Conservation (phyloP, 768 basidiomycete species). For the Psilocybe azurescens region DNA sequence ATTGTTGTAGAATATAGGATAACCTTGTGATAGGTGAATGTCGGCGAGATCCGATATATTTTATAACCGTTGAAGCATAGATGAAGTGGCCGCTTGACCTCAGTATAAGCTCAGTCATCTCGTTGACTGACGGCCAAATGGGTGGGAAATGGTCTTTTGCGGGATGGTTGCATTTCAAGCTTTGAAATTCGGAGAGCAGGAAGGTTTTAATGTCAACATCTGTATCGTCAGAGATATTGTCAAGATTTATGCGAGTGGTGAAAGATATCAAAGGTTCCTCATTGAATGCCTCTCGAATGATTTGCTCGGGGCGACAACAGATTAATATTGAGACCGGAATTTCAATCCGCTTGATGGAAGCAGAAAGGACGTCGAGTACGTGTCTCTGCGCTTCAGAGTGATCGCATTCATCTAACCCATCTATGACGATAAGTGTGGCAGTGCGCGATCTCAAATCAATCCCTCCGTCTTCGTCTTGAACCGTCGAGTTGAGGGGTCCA, state of each 20-base stretch:
- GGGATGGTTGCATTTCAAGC: constrained; percentile 7
- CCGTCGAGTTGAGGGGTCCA: background rate
- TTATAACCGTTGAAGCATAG: constrained; percentile 31
- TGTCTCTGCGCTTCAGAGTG: constrained; percentile 3
- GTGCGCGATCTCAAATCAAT: background rate
- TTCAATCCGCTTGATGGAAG: background rate
- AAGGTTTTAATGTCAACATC: constrained; percentile 7
- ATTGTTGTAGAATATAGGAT: constrained; percentile 15
- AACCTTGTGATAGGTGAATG: constrained; percentile 17
- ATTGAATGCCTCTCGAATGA: constrained; percentile 10
- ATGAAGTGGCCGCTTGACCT: constrained; percentile 30
- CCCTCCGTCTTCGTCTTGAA: background rate
- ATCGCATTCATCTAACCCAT: constrained; percentile 22
- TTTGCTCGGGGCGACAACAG: constrained; percentile 14
- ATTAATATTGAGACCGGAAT: constrained; percentile 15
- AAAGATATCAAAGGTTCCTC: background rate
- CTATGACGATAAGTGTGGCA: constrained; percentile 17
- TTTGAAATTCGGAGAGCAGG: constrained; percentile 1
- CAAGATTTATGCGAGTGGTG: background rate
- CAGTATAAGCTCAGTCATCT: constrained; percentile 19
- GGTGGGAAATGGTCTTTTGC: background rate
- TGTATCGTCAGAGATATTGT: constrained; percentile 6
- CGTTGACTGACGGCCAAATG: constrained; percentile 27
- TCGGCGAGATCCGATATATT: constrained; percentile 24
- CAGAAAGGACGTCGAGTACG: constrained; percentile 1